phyloP scores from a whole-genome alignment of 495 filamentous ascomycete genomes.

The Daldinia concentrica region DNA sequence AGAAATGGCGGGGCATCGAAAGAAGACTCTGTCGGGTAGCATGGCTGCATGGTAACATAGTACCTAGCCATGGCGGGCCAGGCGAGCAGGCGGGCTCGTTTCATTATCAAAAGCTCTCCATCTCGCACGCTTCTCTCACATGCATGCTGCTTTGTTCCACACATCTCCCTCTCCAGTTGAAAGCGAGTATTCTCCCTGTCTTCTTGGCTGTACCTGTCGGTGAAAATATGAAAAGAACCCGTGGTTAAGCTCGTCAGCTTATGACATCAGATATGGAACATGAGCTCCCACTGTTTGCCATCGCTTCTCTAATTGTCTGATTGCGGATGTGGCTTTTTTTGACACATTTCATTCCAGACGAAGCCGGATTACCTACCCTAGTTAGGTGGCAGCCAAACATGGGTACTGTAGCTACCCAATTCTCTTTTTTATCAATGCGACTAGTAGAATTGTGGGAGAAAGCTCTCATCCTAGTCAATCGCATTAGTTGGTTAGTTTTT shows the following conservation, averaged over 20 bases:
- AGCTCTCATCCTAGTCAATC: conserved; percentile 33
- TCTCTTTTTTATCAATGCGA: conserved; percentile 35
- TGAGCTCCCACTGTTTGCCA: conserved; percentile 30
- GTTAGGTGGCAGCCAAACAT: conserved; percentile 27
- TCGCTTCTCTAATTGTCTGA: conserved; percentile 14
- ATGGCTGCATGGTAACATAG: conserved; percentile 4
- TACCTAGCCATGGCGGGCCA: too few relatives aligned
- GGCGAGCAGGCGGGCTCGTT: conserved; percentile 11
- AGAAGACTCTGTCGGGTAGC: conserved; percentile 35
- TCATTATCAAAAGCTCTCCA: conserved; percentile 36
- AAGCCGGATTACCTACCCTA: conserved; percentile 32
- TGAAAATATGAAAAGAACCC: conserved; percentile 27
- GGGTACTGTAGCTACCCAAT: conserved; percentile 40
- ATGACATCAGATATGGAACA: conserved; percentile 41
- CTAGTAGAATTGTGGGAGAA: conserved; percentile 8
- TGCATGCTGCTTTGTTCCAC: conserved; percentile 30
- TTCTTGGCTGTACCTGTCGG: conserved; percentile 23
- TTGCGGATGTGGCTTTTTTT: conserved; percentile 31
- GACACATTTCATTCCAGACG: conserved; percentile 37
- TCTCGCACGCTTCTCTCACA: conserved; percentile 28
- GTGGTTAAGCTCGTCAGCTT: conserved; percentile 33
- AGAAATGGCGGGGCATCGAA: conserved; percentile 37
- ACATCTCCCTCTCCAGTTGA: conserved; percentile 10
- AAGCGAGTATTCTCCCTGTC: not conserved
- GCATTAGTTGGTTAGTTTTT: conserved; percentile 22